Evolutionary conservation across 345 rosid genomes (phyloP).

Genomic region (Passiflora organensis): DNA sequence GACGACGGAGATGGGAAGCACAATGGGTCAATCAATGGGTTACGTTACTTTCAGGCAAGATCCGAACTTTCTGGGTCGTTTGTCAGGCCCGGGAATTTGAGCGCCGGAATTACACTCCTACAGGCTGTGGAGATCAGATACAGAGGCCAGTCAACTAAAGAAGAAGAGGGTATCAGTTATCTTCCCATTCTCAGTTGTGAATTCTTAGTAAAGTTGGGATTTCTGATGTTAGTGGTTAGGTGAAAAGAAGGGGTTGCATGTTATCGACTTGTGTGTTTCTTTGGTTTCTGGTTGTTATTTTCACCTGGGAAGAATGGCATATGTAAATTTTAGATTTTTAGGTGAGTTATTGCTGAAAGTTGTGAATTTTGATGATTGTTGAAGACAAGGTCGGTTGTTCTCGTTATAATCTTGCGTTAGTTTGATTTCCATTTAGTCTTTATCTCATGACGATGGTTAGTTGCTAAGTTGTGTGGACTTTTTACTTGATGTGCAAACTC

Average conservation of each 20-base stretch:
- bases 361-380: no score
- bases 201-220: no score
- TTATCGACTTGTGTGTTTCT: not conserved
- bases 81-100: conserved; percentile 58
- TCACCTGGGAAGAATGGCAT: no score
- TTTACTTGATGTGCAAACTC: no score
- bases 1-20: conserved; percentile 74
- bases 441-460: no score
- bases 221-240: not conserved
- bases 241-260: no score
- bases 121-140: conserved; percentile 74
- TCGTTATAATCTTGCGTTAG: no score
- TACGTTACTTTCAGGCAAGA: conserved; percentile 57
- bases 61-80: conserved; percentile 64
- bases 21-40: conserved; percentile 70
- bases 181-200: not conserved
- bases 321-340: no score
- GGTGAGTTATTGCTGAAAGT: no score
- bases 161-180: conserved; percentile 58
- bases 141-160: conserved; percentile 46
- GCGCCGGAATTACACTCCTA: conserved; percentile 54
- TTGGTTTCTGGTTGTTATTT: not conserved
- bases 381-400: no score
- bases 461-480: no score
- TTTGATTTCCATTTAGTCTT: no score